Evolutionary conservation across 306 rosid genomes (phyloP).

Genomic region (Medicago lupulina): DNA sequence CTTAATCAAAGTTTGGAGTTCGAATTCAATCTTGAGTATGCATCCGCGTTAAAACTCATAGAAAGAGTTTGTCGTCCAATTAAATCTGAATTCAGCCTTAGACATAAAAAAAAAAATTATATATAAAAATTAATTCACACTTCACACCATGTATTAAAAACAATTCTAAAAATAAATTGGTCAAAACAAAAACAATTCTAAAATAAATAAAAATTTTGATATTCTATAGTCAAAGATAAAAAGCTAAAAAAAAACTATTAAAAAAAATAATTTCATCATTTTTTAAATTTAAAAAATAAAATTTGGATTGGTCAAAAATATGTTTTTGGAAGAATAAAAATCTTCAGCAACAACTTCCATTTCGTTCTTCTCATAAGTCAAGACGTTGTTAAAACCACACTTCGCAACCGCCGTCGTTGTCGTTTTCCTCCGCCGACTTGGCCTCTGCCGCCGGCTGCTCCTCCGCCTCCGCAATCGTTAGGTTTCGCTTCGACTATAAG

Average conservation of each 20-base stretch:
- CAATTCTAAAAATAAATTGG: background rate
- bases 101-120: too few relatives aligned
- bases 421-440: background rate
- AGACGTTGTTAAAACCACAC: slow-evolving; percentile 21
- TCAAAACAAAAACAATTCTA: too few relatives aligned
- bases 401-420: slow-evolving; percentile 31
- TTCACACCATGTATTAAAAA: background rate
- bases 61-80: too few relatives aligned
- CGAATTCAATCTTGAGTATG: too few relatives aligned
- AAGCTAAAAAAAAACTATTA: too few relatives aligned
- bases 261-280: background rate
- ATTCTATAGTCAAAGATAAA: too few relatives aligned
- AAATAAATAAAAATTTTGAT: too few relatives aligned
- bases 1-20: too few relatives aligned
- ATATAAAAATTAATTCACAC: background rate
- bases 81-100: too few relatives aligned
- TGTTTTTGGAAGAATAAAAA: background rate
- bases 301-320: background rate
- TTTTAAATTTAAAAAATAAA: background rate
- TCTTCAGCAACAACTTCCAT: slow-evolving; percentile 21
- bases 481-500: slow-evolving; percentile 39
- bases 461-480: slow-evolving; percentile 2
- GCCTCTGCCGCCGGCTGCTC: background rate
- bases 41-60: too few relatives aligned
- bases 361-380: slow-evolving; percentile 34